Base-by-base conservation (phyloP, 192 early-diverging fungal genomes). In the Lunasporangiospora selenospora region DNA sequence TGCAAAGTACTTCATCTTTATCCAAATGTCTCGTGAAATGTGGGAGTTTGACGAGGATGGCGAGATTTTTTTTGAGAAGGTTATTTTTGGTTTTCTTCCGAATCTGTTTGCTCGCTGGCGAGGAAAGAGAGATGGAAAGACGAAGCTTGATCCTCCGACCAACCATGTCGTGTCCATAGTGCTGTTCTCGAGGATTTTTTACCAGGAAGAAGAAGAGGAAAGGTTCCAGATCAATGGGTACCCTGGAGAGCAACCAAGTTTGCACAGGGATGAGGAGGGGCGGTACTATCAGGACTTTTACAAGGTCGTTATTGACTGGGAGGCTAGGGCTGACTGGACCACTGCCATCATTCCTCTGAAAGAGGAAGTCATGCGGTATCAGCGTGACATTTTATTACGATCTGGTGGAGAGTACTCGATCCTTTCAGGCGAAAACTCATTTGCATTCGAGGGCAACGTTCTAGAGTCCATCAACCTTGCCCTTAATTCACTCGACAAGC, bases 21-120 rank as follows among this genome's bases (percentile, higher is more conserved):
- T 99, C 19, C 97, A 99, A 79, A 94, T 99, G 93, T 92, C 89
- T 30, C 86, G 87, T 43, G 97, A 99, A 79, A 99, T 98, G 95
- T 96, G 92, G 92, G 89, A 95, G 36, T 98, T 96, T 84, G 95
- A 95, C 51, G 96, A 98, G 62, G 96, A 99, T 64, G 95, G 96
- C 8, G 93, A 98, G 67, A 77, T 99, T 23, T 94, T 89, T 73
- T 97, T 93, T 80, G 97, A 96, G 76, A 95, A 94, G 75, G 91
- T 89, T 5, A 87, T 98, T 43, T 88, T 92, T 66, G 87, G 89
- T 49, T 98, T 97, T 67, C 76, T 99, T 13, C 90, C 92, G 0
- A 89, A 94, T 44, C 79, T 99, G 48, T 98, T 99, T 76, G 70
- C 81, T 58, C 81, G 85, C 47, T 99, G 97, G 97, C 88, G 87